Percentiles rank a stretch among this genome's conserved stretches.
These are phyloP conservation scores for Pelagomonas calceolata DNA, from an alignment of 108 stramenopile genomes.

Conservation along the genomic window DNA sequence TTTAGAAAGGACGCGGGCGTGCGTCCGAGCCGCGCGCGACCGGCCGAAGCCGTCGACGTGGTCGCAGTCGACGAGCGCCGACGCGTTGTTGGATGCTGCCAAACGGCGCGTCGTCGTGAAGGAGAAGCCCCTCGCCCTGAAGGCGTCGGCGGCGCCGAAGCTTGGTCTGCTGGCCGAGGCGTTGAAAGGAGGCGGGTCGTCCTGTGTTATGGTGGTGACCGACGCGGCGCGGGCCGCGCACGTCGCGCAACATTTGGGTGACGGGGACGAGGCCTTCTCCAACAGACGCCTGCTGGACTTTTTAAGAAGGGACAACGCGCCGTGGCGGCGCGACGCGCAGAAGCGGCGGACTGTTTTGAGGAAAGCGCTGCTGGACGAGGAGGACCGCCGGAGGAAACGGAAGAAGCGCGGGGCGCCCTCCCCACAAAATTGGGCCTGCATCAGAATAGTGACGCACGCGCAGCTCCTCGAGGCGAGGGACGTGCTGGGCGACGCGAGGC, in stretches of 20 bases:
- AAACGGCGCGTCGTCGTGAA: not conserved
- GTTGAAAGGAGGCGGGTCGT: not conserved
- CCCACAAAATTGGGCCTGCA: too few species aligned
- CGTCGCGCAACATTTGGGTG: not conserved
- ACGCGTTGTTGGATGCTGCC: not conserved
- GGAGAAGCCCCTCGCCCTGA: not conserved
- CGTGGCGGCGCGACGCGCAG: not conserved
- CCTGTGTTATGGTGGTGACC: not conserved
- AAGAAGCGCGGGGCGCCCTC: too few species aligned
- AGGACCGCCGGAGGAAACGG: not conserved
- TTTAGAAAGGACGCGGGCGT: not conserved
- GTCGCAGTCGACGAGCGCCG: not conserved
- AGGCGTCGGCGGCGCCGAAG: not conserved
- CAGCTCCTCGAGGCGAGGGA: not conserved
- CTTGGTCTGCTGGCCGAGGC: not conserved
- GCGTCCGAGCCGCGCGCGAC: not conserved
- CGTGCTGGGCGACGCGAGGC: conserved; percentile 27
- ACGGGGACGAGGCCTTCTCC: not conserved
- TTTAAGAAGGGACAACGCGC: not conserved
- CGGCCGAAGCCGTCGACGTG: not conserved
- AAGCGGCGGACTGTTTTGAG: not conserved
- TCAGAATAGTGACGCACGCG: not conserved
- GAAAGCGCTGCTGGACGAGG: not conserved
- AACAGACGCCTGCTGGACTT: not conserved
- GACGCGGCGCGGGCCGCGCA: not conserved